Conservation (phyloP, 257 asterid species). For the Echites panduratus region DNA sequence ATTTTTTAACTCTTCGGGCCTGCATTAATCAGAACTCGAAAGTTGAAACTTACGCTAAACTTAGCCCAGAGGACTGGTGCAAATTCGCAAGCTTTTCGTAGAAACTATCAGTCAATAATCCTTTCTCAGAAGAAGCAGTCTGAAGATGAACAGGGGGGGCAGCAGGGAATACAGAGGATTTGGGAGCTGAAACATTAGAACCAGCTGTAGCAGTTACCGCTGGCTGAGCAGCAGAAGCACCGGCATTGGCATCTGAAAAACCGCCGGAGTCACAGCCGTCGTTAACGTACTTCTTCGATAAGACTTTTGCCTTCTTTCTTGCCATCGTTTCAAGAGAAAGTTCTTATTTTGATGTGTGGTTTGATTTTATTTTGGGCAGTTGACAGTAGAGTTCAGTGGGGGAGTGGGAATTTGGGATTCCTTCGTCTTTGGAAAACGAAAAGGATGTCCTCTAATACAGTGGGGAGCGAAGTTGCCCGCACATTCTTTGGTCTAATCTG, state of each 20-base stretch:
- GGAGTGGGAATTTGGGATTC: background rate
- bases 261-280: background rate
- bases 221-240: background rate
- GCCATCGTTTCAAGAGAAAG: background rate
- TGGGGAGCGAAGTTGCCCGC: background rate
- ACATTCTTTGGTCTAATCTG: background rate
- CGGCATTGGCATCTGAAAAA: background rate
- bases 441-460: background rate
- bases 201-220: background rate
- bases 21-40: background rate
- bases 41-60: conserved; percentile 41
- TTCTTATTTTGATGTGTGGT: background rate
- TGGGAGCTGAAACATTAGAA: background rate
- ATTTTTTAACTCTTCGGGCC: no score
- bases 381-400: background rate
- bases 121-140: conserved; percentile 9
- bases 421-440: conserved; percentile 9
- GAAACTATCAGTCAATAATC: conserved; percentile 31
- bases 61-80: conserved; percentile 67
- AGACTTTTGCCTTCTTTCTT: conserved; percentile 9
- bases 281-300: conserved; percentile 14
- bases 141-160: conserved; percentile 4
- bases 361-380: background rate
- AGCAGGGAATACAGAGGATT: background rate
- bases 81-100: conserved; percentile 47